phyloP scores from a whole-genome alignment of 768 basidiomycete species.

The Boletus rubescentipes region DNA sequence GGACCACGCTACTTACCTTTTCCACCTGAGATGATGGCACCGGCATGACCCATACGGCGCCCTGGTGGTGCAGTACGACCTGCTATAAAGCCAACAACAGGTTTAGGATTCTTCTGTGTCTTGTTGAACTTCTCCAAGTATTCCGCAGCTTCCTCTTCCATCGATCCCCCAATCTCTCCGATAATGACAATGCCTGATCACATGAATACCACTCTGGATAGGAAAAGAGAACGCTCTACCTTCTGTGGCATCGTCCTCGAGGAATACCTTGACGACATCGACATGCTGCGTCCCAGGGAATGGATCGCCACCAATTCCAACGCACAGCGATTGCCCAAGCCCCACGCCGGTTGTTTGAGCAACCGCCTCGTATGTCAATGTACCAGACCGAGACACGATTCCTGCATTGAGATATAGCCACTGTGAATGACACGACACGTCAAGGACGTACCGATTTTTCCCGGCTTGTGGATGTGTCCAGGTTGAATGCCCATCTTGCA shows the following conservation, averaged over 20 bases:
- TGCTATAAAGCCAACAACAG: conserved; percentile 97
- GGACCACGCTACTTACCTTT: conserved; percentile 59
- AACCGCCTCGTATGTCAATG: conserved; percentile 97
- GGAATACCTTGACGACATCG: conserved; percentile 94
- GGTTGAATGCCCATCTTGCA: conserved; percentile 99
- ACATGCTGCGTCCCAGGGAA: conserved; percentile 96
- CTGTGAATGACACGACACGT: neutral
- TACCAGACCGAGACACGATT: conserved; percentile 94
- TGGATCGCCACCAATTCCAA: conserved; percentile 97
- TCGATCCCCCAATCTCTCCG: conserved; percentile 97
- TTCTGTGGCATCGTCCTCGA: conserved; percentile 91
- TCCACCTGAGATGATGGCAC: conserved; percentile 96
- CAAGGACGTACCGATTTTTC: conserved; percentile 76
- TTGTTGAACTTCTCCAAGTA: conserved; percentile 94
- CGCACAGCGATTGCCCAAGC: conserved; percentile 93
- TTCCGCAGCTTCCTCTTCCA: conserved; percentile 99
- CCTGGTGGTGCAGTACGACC: conserved; percentile 98
- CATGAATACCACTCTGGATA: conserved; percentile 1
- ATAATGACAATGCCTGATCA: conserved; percentile 88
- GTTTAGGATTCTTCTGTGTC: conserved; percentile 82
- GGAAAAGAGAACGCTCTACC: conserved; percentile 43
- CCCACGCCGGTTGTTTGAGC: conserved; percentile 95
- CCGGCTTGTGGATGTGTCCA: conserved; percentile 95
- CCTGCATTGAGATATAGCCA: conserved; percentile 41
- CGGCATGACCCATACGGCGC: conserved; percentile 97